These are phyloP conservation scores for Malassezia obtusa DNA, from an alignment of 1,284 basidiomycete genomes.

Conservation along the genomic window DNA sequence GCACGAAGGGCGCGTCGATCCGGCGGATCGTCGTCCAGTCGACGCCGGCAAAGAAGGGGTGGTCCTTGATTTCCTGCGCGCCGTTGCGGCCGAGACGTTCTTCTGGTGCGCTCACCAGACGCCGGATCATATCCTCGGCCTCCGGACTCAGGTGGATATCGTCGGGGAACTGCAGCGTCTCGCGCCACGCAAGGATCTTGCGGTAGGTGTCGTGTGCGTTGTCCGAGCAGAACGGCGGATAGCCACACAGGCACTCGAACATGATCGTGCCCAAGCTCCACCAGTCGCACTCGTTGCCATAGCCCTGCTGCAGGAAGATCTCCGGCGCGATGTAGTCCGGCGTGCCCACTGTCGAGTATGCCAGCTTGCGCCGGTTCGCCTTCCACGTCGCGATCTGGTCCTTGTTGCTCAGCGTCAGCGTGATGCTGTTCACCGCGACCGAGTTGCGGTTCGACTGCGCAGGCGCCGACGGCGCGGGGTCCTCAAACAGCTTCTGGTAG, in stretches of 20 bases:
- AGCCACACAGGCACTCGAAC: conserved; percentile 93
- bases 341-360: conserved; percentile 95
- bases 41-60: conserved; percentile 91
- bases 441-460: conserved; percentile 41
- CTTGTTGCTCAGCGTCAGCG: conserved; percentile 42
- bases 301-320: conserved; percentile 93
- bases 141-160: conserved; percentile 88
- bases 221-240: conserved; percentile 95
- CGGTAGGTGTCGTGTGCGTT: conserved; percentile 96
- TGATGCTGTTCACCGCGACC: conserved; percentile 47
- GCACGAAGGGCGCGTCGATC: conserved; percentile 92
- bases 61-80: conserved; percentile 80
- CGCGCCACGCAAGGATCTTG: conserved; percentile 91
- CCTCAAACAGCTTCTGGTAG: conserved; percentile 83
- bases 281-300: conserved; percentile 97
- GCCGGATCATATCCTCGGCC: conserved; percentile 78
- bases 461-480: conserved; percentile 23
- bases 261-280: conserved; percentile 81
- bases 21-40: conserved; percentile 83
- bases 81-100: conserved; percentile 57
- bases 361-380: conserved; percentile 89
- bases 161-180: conserved; percentile 82
- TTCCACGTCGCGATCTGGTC: conserved; percentile 72
- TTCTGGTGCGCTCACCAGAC: conserved; percentile 71
- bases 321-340: conserved; percentile 99